Evolutionary conservation across 768 basidiomycete species (phyloP).

Genomic region (Suillus fuscotomentosus): DNA sequence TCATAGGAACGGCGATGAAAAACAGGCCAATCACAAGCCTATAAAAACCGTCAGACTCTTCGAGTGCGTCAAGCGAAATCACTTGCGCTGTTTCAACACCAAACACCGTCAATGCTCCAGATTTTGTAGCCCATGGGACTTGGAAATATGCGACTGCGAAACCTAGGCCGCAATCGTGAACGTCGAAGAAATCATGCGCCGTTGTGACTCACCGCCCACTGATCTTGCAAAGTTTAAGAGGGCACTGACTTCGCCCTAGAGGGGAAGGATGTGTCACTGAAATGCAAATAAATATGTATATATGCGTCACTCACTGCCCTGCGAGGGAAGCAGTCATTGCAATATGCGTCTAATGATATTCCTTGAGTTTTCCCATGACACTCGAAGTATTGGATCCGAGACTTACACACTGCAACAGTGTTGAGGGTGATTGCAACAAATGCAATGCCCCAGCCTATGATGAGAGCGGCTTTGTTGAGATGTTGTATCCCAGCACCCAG

Average conservation of each 20-base stretch:
- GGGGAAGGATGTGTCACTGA: background rate
- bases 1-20: slow-evolving; percentile 33
- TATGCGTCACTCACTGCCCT: slow-evolving; percentile 19
- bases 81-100: slow-evolving; percentile 39
- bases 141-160: slow-evolving; percentile 42
- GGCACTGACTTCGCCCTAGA: slow-evolving; percentile 35
- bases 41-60: background rate
- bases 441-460: slow-evolving; percentile 47
- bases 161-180: slow-evolving; percentile 14
- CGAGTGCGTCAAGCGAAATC: background rate
- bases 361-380: background rate
- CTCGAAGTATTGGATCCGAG: background rate
- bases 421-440: slow-evolving; percentile 34
- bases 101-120: slow-evolving; percentile 34
- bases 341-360: slow-evolving; percentile 33
- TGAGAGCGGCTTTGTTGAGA: slow-evolving; percentile 25
- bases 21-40: slow-evolving; percentile 35
- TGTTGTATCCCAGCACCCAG: slow-evolving; percentile 39
- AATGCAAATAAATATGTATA: background rate
- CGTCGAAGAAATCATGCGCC: background rate
- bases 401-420: slow-evolving; percentile 40
- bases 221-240: slow-evolving; percentile 41
- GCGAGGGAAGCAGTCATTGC: slow-evolving; percentile 37
- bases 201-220: slow-evolving; percentile 24
- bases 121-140: slow-evolving; percentile 37